Base-by-base conservation (phyloP, 2,329 filamentous ascomycete species). In the Hirsutella thompsonii region DNA sequence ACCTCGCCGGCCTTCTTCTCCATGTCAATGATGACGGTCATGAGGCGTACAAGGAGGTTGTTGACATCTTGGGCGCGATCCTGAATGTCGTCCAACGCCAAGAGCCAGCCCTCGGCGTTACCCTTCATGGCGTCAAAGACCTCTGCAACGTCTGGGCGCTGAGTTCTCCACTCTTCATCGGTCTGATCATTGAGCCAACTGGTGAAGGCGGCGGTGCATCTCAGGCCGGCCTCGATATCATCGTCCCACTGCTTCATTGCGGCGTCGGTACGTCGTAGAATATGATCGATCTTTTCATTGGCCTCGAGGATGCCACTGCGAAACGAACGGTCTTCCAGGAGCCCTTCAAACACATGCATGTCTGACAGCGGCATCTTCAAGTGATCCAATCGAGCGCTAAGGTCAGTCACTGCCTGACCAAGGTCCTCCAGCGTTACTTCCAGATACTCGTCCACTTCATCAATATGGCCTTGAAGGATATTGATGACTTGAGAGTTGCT, bases 101-200 rank as follows among this genome's bases (percentile, higher is more conserved):
- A 78, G 43, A 81, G 76, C 90, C 90, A 96, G 35, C 89, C 88
- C 47, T 93, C 83, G 8, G 88, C 81, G 51, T 96, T 96, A 28
- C 86, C 85, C 53, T 83, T 82, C 89, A 96, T 96, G 30, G 89
- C 87, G 33, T 81, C 75, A 51, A 84, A 92, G 18, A 94, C 86
- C 37, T 84, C 79, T 29, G 73, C 69, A 37, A 81, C 66, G 37
- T 76, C 70, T 2, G 72, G 68, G 19, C 84, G 74, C 37, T 81
- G 76, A 39, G 70, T 62, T 42, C 77, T 71, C 58, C 75, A 77
- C 48, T 71, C 68, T 4, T 74, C 69, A 30, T 78, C 67, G 36
- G 76, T 71, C 45, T 93, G 74, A 28, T 75, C 67, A 5, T 72
- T 68, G 38, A 96, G 67, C 58, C 94, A 95, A 42, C 74, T 68